These are phyloP conservation scores for Amphicarpaea edgeworthii DNA, from an alignment of 306 rosid genomes.

Conservation along the genomic window DNA sequence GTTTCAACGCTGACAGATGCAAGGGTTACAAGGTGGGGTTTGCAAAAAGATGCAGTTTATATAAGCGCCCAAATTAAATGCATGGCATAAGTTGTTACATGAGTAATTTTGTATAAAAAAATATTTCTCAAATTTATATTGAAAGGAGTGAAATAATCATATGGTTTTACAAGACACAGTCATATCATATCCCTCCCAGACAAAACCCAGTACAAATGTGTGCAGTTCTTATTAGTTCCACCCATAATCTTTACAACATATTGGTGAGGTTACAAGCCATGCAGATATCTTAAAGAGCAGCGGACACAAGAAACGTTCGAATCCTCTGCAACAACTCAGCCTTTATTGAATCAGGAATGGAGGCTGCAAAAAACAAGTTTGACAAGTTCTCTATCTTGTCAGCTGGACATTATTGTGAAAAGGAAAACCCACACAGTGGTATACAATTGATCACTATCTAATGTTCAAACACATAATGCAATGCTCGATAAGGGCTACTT, in stretches of 20 bases:
- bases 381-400: slow-evolving; percentile 6
- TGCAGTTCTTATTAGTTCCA: slow-evolving; percentile 18
- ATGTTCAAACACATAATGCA: slow-evolving; percentile 7
- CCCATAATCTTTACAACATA: slow-evolving; percentile 35
- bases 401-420: not conserved
- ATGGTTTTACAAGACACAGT: slow-evolving; percentile 29
- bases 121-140: slow-evolving; percentile 30
- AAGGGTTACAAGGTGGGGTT: too few species aligned
- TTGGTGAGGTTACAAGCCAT: slow-evolving; percentile 24
- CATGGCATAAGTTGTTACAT: not conserved
- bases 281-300: slow-evolving; percentile 56
- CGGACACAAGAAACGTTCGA: slow-evolving; percentile 70
- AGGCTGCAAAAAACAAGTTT: slow-evolving; percentile 60
- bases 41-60: slow-evolving; percentile 2
- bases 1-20: too few species aligned
- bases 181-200: slow-evolving; percentile 32
- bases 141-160: not conserved
- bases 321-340: slow-evolving; percentile 90
- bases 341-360: slow-evolving; percentile 84
- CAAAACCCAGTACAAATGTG: slow-evolving; percentile 16
- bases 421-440: not conserved
- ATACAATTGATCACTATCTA: slow-evolving; percentile 4
- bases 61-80: not conserved
- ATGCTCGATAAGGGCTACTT: not conserved
- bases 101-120: not conserved